These are phyloP conservation scores for Hymenoscyphus albidus DNA, from an alignment of 2,329 filamentous ascomycete genomes.

Conservation along the genomic window DNA sequence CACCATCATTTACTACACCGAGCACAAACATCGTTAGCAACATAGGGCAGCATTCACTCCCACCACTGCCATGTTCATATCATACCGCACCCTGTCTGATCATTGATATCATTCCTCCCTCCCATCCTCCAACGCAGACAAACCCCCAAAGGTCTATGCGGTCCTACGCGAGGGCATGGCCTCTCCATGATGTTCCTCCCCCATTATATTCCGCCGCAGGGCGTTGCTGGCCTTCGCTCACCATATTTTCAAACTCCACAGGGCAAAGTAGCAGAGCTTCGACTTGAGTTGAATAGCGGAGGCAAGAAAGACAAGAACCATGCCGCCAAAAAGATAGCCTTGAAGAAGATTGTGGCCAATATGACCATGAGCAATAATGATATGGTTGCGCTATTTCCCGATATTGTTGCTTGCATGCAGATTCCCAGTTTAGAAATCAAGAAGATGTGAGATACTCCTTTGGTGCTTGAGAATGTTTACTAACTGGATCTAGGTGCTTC, in stretches of 20 bases:
- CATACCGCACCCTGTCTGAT: not conserved
- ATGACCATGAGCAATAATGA: conserved; percentile 99
- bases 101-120: not conserved
- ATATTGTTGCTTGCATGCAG: conserved; percentile 93
- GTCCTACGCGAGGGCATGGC: not conserved
- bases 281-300: conserved; percentile 87
- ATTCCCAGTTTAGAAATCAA: conserved; percentile 96
- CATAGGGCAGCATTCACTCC: not conserved
- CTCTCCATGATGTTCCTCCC: conserved; percentile 32
- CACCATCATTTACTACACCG: not conserved
- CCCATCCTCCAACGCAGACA: not conserved
- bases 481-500: conserved; percentile 70
- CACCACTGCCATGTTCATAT: not conserved
- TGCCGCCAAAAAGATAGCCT: conserved; percentile 89
- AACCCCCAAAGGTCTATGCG: conserved; percentile 1
- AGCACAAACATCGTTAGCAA: not conserved
- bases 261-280: conserved; percentile 98
- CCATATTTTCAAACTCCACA: conserved; percentile 49
- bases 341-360: conserved; percentile 99
- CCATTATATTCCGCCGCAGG: conserved; percentile 29
- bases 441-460: conserved; percentile 73
- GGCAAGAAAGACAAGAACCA: conserved; percentile 98
- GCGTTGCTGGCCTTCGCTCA: conserved; percentile 28
- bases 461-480: conserved; percentile 17
- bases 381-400: conserved; percentile 95